Base-by-base conservation (phyloP, 176 grass and related monocot genomes). In the Otatea glauca region DNA sequence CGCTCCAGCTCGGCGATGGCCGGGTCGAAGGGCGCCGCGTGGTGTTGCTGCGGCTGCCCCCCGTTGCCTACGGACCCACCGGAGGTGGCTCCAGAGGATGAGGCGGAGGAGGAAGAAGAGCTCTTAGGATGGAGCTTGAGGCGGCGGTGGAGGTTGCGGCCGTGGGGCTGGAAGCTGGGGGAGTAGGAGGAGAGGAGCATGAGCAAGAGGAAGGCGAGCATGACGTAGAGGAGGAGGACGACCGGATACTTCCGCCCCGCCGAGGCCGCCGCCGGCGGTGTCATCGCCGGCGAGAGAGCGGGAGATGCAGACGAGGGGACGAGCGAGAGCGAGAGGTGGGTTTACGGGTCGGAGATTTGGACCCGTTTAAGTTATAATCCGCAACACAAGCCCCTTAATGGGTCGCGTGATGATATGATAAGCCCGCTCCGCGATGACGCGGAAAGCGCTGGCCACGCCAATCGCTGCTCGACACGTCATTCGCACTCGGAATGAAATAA, bases 1-100 rank as follows among this genome's bases (percentile, higher is more conserved):
- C 58, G 90, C 88, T 94, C 87, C 86, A 94, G 70, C 76, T 88
- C 87, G 29, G 92, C 88, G 47, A 97, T 90, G 84, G 90, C 35
- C 62, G 95, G 92, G 71, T 97, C 92, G 74, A 94, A 94, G 14
- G 86, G 73, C 5, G 89, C 85, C 45, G 81, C 54, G 5, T 84
- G 70, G 60, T 76, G 87, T 2, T 79, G 29, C 2, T 88, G 39
- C n/a, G 43, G 13, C 8, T 83, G 82, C 14, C 18, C 91, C 21
- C 20, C 68, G 60, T 75, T 47, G 9, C 56, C 77, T 64, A 53
- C 71, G 23, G 77, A 32, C 21, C 41, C 62, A 16, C 27, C 55
- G 4, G 51, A 29, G 7, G 21, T 32, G 2, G 39, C 25, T 54
- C 72, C 72, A 47, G n/a, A 84, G 81, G 87, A 65, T 39, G 77